Evolutionary conservation across 257 asterid species (phyloP).

Genomic region (Solanum ahanhuiri): DNA sequence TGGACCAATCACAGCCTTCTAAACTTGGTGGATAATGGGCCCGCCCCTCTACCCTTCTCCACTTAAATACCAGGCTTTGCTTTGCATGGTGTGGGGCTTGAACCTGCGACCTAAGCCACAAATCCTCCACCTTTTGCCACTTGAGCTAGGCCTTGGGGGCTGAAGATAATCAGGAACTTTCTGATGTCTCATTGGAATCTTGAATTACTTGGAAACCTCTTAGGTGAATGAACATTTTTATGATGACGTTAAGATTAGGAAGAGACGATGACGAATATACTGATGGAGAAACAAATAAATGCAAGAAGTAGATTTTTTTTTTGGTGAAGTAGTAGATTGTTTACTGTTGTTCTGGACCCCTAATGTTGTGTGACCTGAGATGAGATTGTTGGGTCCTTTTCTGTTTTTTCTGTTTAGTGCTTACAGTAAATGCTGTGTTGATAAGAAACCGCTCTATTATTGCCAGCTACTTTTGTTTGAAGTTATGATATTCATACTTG

Average conservation of each 20-base stretch:
- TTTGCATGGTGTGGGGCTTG: too few relatives aligned
- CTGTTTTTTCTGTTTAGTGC: background rate
- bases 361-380: background rate
- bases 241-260: background rate
- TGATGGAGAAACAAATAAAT: background rate
- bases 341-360: background rate
- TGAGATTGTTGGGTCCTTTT: background rate
- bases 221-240: background rate
- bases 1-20: too few relatives aligned
- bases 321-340: background rate
- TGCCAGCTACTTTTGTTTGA: background rate
- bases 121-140: too few relatives aligned
- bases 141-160: too few relatives aligned
- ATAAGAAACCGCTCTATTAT: background rate
- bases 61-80: too few relatives aligned
- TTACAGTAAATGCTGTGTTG: background rate
- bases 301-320: background rate
- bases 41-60: too few relatives aligned
- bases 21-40: too few relatives aligned
- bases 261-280: background rate
- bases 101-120: too few relatives aligned
- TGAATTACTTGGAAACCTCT: background rate
- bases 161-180: background rate
- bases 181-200: background rate
- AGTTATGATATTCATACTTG: background rate